A percentile compares a stretch with the other conserved stretches of the same genome.
phyloP scores from a whole-genome alignment of 345 rosid species.

The Pistacia vera region DNA sequence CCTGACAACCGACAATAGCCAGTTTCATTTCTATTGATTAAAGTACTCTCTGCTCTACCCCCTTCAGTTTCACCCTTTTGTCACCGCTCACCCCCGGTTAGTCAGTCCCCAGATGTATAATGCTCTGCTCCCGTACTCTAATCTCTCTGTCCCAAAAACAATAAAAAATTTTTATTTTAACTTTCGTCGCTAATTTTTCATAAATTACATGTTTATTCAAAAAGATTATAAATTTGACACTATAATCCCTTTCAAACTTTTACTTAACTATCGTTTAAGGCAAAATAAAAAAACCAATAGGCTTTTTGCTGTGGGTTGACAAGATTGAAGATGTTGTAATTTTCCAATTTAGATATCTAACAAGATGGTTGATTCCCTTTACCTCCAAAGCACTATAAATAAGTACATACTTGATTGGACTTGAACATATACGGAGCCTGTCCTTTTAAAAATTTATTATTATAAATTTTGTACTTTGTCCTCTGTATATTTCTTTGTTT shows the following conservation, averaged over 20 bases:
- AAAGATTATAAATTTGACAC: no score
- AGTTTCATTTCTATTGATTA: conserved; percentile 23
- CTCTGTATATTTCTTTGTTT: neutral
- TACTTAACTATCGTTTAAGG: no score
- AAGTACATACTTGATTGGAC: no score
- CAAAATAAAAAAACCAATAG: neutral
- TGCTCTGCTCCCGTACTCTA: conserved; percentile 28
- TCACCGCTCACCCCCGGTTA: conserved; percentile 44
- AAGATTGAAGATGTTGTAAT: conserved; percentile 28
- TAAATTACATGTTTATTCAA: no score
- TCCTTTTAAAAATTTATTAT: no score
- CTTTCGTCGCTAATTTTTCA: no score
- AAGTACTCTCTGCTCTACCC: neutral
- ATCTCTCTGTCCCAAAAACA: conserved; percentile 18
- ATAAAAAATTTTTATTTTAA: no score
- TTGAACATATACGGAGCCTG: no score
- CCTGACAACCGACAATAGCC: conserved; percentile 49
- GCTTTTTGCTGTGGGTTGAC: conserved; percentile 13
- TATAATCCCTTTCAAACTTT: no score
- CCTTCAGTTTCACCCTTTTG: conserved; percentile 14
- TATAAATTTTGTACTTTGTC: no score
- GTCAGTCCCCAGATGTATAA: conserved; percentile 20
- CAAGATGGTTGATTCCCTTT: neutral
- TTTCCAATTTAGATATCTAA: conserved; percentile 36
- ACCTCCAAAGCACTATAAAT: no score